Percentiles rank a stretch among this genome's conserved stretches.
phyloP scores from a whole-genome alignment of 805 yeast genomes.

The Candida schatavii region DNA sequence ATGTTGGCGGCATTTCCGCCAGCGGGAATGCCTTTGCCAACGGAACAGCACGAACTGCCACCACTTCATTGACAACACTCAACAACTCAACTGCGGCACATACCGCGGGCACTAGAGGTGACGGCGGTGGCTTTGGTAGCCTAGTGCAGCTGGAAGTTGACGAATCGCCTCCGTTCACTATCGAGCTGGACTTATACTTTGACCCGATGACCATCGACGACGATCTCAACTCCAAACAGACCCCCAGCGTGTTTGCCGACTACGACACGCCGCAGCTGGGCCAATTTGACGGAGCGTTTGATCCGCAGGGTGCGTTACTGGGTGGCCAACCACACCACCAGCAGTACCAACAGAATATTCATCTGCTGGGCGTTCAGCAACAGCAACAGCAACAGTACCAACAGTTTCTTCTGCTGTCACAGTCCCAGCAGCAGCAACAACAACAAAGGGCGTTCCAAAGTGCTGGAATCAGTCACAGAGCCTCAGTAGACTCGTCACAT shows the following conservation, averaged over 20 bases:
- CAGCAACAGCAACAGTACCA: constrained; percentile 3
- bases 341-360: constrained; percentile 1
- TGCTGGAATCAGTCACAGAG: constrained; percentile 6
- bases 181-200: constrained; percentile 29
- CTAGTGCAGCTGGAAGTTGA: constrained; percentile 26
- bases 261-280: constrained; percentile 2
- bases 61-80: neutral
- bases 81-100: neutral
- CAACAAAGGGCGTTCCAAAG: too few species aligned
- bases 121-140: neutral
- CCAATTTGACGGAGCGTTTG: constrained; percentile 5
- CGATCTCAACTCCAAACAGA: constrained; percentile 1
- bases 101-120: neutral
- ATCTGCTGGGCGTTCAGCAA: neutral
- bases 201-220: constrained; percentile 13
- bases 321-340: constrained; percentile 7
- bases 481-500: neutral
- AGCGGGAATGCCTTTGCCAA: neutral
- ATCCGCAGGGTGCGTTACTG: too few species aligned
- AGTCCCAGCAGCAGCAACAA: too few species aligned
- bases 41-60: too few species aligned
- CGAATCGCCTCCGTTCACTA: constrained; percentile 35
- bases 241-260: neutral
- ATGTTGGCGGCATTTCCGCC: neutral
- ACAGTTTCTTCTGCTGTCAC: too few species aligned